A percentile compares a stretch with the other conserved stretches of the same genome.
Conservation (phyloP, 129 eudicot species). For the Artemisia argyi region DNA sequence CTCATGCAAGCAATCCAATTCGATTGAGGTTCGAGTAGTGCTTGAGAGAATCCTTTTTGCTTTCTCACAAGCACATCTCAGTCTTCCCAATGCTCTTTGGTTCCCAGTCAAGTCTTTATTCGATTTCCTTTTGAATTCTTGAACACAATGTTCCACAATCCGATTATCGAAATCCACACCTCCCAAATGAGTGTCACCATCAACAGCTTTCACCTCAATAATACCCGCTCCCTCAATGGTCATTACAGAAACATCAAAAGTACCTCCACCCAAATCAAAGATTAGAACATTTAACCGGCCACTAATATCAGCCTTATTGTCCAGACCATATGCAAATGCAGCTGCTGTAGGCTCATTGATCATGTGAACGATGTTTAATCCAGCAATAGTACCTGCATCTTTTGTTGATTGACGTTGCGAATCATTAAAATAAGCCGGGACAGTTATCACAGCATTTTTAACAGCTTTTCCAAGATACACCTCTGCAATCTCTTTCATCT, state of each 20-base stretch:
- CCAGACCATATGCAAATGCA: constrained; percentile 24
- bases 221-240: neutral
- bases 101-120: neutral
- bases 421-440: constrained; percentile 27
- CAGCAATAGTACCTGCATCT: constrained; percentile 27
- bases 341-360: constrained; percentile 38
- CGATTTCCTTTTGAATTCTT: neutral
- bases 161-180: neutral
- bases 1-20: neutral
- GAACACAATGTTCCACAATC: neutral
- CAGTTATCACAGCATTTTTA: constrained; percentile 20
- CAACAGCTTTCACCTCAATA: neutral
- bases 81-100: neutral
- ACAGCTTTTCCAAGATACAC: constrained; percentile 24
- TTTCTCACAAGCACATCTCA: constrained; percentile 3
- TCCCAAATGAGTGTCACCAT: neutral
- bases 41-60: neutral
- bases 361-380: constrained; percentile 15
- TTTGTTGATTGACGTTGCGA: constrained; percentile 31
- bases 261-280: constrained; percentile 9
- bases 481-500: constrained; percentile 28
- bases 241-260: neutral
- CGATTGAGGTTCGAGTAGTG: neutral
- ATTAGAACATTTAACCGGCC: neutral
- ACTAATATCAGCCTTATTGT: neutral